Evolutionary conservation across 2,329 filamentous ascomycete species (phyloP), one percentile per base, ranked within the genome.

Genomic region (Neocucurbitaria cava): DNA sequence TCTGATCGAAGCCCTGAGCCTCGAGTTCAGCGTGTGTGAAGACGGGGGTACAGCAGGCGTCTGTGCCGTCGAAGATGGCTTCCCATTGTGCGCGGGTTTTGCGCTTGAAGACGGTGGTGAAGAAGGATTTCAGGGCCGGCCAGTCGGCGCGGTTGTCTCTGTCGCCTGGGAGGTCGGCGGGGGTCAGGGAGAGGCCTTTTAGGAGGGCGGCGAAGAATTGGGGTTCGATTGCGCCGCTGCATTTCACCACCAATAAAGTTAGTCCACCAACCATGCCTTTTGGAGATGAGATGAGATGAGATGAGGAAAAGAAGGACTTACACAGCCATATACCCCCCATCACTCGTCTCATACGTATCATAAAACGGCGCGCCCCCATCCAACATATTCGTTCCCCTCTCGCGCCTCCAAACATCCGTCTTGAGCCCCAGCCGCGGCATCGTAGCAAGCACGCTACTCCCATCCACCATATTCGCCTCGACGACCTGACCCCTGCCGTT

Each of bases 401-500:
- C 82, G 3, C 75, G 74, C 63, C 79, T 73, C 81, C 91, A 93
- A 35, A 87, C 71, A 0, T 84, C 82, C 6, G 81, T 87, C 70
- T 88, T 87, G 57, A 82, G 80, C 24, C 82, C 81, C 56, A 96
- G 79, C 30, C 94, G 82, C 46, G 90, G 88, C 77, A 94, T 94
- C 0, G 87, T 89, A 1, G 89, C 88, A 23, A 98, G 78, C 74
- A 94, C 94, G 31, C 87, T 85, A 20, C 85, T 86, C 8, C 94
- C 94, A 77, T 98, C 94, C 11, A 97, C 94, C 94, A 98, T 98
- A 75, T 96, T 97, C 15, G 91, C 91, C 78, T 97, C 92, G 8
- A 98, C 92, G 11, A 97, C 88, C 77, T 97, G 94, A 0, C 94
- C 94, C 2, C 78, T 58, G 0, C 91, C 91, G 0, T 81, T 87